A percentile compares a stretch with the other conserved stretches of the same genome.
These are phyloP conservation scores for Solanum chaucha DNA, from an alignment of 257 asterid species.

Conservation along the genomic window DNA sequence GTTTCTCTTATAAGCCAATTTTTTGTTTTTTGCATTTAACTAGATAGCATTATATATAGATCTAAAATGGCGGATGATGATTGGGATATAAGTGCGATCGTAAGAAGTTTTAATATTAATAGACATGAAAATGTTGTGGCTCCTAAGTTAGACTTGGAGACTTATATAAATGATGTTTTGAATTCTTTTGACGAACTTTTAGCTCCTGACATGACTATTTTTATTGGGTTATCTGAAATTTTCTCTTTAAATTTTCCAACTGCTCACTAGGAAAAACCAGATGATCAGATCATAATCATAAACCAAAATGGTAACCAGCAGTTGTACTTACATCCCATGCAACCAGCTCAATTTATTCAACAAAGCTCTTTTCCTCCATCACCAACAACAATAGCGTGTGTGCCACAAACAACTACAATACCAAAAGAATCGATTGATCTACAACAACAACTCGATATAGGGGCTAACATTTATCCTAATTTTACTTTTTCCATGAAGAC, in stretches of 20 bases:
- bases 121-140: too few species aligned
- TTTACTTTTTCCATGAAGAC: too few species aligned
- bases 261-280: not conserved
- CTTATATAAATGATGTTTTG: not conserved
- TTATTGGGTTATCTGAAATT: too few species aligned
- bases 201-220: not conserved
- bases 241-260: not conserved
- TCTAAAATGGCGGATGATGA: too few species aligned
- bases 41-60: too few species aligned
- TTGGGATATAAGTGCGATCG: too few species aligned
- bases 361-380: not conserved
- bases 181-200: not conserved
- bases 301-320: not conserved
- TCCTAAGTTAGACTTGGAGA: not conserved
- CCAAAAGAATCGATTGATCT: not conserved
- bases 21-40: too few species aligned
- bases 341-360: not conserved
- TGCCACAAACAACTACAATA: not conserved
- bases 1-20: too few species aligned
- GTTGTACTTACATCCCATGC: not conserved
- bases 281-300: too few species aligned
- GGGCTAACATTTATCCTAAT: not conserved
- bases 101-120: too few species aligned
- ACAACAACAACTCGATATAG: too few species aligned
- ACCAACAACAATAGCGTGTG: not conserved